These are phyloP conservation scores for Rhizopogon vulgaris DNA, from an alignment of 768 basidiomycete genomes.

Conservation along the genomic window DNA sequence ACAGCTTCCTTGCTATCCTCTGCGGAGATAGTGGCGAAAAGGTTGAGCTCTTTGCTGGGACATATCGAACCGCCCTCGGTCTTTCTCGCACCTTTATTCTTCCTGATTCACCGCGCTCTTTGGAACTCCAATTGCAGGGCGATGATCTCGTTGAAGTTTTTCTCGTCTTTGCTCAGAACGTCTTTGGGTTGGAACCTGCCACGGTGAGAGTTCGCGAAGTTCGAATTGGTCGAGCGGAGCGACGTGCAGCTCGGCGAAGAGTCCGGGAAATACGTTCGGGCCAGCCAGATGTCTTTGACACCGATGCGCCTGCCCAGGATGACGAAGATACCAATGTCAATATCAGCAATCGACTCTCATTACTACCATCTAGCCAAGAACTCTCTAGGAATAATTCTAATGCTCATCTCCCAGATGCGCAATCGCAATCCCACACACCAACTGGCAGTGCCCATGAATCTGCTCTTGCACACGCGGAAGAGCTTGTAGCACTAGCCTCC, in stretches of 20 bases:
- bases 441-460: constrained; percentile 28
- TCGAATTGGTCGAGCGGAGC: constrained; percentile 81
- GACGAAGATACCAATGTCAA: constrained; percentile 55
- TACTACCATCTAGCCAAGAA: constrained; percentile 36
- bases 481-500: constrained; percentile 59
- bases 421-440: constrained; percentile 10
- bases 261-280: constrained; percentile 58
- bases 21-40: constrained; percentile 92
- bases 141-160: constrained; percentile 92
- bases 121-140: constrained; percentile 85
- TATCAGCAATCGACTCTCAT: constrained; percentile 56
- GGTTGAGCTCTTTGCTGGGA: constrained; percentile 90
- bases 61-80: constrained; percentile 81
- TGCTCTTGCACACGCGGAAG: constrained; percentile 49
- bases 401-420: constrained; percentile 18
- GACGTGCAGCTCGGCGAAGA: constrained; percentile 76
- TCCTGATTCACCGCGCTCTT: constrained; percentile 81
- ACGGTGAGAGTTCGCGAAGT: constrained; percentile 94
- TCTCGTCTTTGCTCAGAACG: constrained; percentile 85
- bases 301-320: constrained; percentile 35
- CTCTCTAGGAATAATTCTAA: constrained; percentile 22
- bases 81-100: constrained; percentile 91
- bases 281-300: constrained; percentile 39
- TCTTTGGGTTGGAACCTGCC: constrained; percentile 88
- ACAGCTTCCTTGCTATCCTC: constrained; percentile 85